Evolutionary conservation across 176 grass and related monocot species (phyloP), one percentile per base, ranked within the genome.

Genomic region (Ampelocalamus luodianensis): DNA sequence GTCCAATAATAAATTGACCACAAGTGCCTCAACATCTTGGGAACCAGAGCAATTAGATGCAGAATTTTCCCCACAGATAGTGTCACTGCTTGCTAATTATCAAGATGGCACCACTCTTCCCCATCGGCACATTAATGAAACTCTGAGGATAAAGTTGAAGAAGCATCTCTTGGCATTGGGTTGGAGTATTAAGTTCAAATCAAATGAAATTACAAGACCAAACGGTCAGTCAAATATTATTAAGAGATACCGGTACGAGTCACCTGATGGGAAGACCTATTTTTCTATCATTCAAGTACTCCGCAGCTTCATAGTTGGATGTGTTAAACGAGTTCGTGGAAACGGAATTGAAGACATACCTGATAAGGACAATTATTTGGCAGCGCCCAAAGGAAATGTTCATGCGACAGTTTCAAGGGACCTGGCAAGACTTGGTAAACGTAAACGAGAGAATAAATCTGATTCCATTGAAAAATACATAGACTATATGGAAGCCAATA

Each of bases 121-220:
- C 39, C 45, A 13, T 9, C 71, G 74, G 36, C 14, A 13, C 14
- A 72, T 85, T 69, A 29, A 27, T 26, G 68, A 34, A 1, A 38
- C 49, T 72, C 27, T 79, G 7, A 62, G 45, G 69, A 39, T 54
- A 65, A 90, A 90, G 37, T 20, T 97, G 70, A 93, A 89, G 86
- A 93, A 71, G 50, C 94, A 97, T 90, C 78, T 97, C 6, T 73
- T 90, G 82, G 76, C 87, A 80, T 75, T 94, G 75, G 91, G 94
- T 71, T 97, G 94, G 94, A 87, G 26, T 44, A 91, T 94, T 79
- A 76, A 88, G 24, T 54, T 80, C 72, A 93, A 2, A 88, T n/a
- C 10, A 38, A 82, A 90, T n/a, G 53, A 40, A 24, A 34, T 65
- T 50, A 72, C 13, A 60, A 79, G 27, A 76, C 23, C 5, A 55